These are phyloP conservation scores for Meira miltonrushii DNA, from an alignment of 1,284 basidiomycete species.

Conservation along the genomic window DNA sequence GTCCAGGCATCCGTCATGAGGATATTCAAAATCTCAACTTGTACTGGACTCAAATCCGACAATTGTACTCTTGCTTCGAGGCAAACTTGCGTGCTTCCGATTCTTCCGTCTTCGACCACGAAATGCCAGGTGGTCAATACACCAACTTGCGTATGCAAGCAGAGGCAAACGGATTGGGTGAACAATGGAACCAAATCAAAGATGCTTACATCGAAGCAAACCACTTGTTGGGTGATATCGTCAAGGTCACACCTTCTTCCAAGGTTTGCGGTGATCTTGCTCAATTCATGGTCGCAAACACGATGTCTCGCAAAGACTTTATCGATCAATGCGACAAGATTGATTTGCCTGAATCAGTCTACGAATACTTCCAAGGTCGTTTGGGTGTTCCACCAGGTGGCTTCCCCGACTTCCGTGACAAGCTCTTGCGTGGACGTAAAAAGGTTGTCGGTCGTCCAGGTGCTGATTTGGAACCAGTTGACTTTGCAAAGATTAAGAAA, in stretches of 20 bases:
- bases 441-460: conserved; percentile 92
- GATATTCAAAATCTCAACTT: conserved; percentile 95
- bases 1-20: conserved; percentile 93
- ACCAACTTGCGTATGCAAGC: conserved; percentile 71
- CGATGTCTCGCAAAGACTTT: conserved; percentile 79
- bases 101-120: conserved; percentile 90
- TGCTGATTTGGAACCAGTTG: conserved; percentile 74
- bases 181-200: conserved; percentile 98
- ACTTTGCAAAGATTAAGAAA: conserved; percentile 92
- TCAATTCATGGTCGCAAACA: conserved; percentile 92
- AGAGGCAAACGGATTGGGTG: conserved; percentile 89
- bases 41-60: conserved; percentile 96
- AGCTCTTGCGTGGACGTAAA: conserved; percentile 87
- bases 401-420: conserved; percentile 91
- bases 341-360: conserved; percentile 79
- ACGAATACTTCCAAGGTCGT: conserved; percentile 65
- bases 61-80: conserved; percentile 95
- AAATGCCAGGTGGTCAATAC: conserved; percentile 89
- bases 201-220: conserved; percentile 76
- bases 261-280: conserved; percentile 99
- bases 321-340: conserved; percentile 77
- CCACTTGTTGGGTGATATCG: conserved; percentile 84
- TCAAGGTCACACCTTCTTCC: conserved; percentile 99
- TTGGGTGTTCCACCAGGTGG: conserved; percentile 73
- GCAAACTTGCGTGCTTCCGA: conserved; percentile 90